Evolutionary conservation across 2,329 filamentous ascomycete species (phyloP).

Genomic region (Lachnum nothofagi): DNA sequence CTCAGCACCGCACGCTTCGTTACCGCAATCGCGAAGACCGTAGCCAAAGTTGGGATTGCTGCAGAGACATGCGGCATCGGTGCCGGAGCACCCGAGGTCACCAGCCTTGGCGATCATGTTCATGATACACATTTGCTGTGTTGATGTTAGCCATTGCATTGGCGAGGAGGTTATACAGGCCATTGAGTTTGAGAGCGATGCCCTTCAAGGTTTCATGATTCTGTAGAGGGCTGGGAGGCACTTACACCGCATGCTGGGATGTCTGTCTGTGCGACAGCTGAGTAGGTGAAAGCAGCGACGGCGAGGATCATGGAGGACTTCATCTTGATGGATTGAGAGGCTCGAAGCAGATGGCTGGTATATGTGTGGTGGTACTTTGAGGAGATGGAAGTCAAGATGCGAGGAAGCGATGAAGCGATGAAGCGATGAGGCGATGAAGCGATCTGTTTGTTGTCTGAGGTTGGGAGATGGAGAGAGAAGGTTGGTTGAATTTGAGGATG

Average conservation of each 20-base stretch:
- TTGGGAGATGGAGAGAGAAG: too few species aligned
- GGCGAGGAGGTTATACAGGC: neutral
- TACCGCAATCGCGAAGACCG: constrained; percentile 44
- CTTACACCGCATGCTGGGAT: constrained; percentile 33
- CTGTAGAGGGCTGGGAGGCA: constrained; percentile 5
- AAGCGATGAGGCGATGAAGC: too few species aligned
- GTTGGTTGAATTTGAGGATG: too few species aligned
- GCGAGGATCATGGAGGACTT: constrained; percentile 27
- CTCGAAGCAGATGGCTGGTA: neutral
- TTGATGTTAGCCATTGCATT: constrained; percentile 17
- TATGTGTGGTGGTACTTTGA: neutral
- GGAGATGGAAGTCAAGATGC: neutral
- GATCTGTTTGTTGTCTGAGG: too few species aligned
- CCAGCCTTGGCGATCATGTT: constrained; percentile 42
- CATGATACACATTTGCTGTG: constrained; percentile 37
- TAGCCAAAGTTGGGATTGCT: constrained; percentile 40
- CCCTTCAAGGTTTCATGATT: neutral
- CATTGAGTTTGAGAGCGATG: neutral
- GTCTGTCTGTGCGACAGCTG: constrained; percentile 23
- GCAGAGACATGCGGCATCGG: constrained; percentile 41
- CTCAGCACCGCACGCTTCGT: constrained; percentile 36
- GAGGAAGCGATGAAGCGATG: neutral
- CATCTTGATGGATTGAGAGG: constrained; percentile 25
- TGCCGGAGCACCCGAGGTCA: constrained; percentile 36
- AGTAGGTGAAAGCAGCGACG: constrained; percentile 25